Conservation (phyloP, 2,329 filamentous ascomycete species). For the Cladophialophora exuberans region DNA sequence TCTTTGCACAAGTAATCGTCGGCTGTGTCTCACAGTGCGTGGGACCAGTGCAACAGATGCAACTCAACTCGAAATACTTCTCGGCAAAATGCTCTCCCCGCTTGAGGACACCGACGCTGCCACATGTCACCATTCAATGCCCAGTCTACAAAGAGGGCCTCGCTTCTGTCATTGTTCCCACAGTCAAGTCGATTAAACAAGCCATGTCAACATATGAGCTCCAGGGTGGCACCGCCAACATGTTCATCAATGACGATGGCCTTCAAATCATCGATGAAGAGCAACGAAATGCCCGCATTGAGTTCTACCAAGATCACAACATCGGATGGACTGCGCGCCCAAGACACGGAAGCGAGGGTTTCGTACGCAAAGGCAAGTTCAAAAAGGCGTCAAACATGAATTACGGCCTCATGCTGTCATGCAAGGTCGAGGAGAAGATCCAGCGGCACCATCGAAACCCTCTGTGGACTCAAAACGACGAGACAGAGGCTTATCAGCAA, state of each 20-base stretch:
- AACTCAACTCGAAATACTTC: slow-evolving; percentile 78
- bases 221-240: slow-evolving; percentile 46
- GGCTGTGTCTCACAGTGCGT: slow-evolving; percentile 76
- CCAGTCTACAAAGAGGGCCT: slow-evolving; percentile 89
- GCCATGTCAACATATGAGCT: slow-evolving; percentile 66
- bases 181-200: slow-evolving; percentile 58
- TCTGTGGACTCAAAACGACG: slow-evolving; percentile 51
- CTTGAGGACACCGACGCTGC: slow-evolving; percentile 51
- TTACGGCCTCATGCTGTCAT: slow-evolving; percentile 65
- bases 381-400: slow-evolving; percentile 80
- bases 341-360: slow-evolving; percentile 62
- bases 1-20: slow-evolving; percentile 78
- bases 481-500: slow-evolving; percentile 45
- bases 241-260: slow-evolving; percentile 46
- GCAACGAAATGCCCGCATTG: slow-evolving; percentile 47
- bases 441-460: slow-evolving; percentile 4
- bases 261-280: slow-evolving; percentile 45
- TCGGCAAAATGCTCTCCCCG: slow-evolving; percentile 71
- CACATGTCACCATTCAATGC: slow-evolving; percentile 74
- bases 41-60: slow-evolving; percentile 74
- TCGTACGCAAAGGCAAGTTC: slow-evolving; percentile 63
- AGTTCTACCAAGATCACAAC: slow-evolving; percentile 55
- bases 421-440: slow-evolving; percentile 65
- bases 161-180: slow-evolving; percentile 64
- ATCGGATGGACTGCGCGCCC: slow-evolving; percentile 56